phyloP scores from a whole-genome alignment of 257 asterid genomes.

The Penstemon newberryi region DNA sequence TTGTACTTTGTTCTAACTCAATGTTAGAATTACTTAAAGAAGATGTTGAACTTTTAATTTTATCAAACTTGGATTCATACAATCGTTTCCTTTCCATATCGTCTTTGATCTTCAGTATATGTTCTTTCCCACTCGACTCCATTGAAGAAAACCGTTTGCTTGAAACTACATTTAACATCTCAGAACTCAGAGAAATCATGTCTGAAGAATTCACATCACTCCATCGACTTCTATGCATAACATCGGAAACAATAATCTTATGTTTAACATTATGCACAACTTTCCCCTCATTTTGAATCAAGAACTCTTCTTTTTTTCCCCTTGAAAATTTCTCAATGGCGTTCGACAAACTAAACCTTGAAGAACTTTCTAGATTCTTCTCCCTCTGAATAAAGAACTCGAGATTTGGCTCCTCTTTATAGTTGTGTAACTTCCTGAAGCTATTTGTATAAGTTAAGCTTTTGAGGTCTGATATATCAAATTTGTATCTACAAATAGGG shows the following conservation, averaged over 20 bases:
- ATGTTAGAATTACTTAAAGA: conserved; percentile 2
- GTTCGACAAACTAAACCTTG: conserved; percentile 32
- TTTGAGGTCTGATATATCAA: conserved; percentile 35
- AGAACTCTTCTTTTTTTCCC: conserved; percentile 32
- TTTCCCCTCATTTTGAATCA: conserved; percentile 23
- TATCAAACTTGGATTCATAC: conserved; percentile 35
- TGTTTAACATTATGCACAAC: conserved; percentile 47
- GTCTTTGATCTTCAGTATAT: conserved; percentile 41
- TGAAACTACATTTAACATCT: conserved; percentile 43
- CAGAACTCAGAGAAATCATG: conserved; percentile 53
- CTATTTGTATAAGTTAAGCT: conserved; percentile 30
- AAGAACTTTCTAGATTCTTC: conserved; percentile 27
- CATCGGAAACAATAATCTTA: conserved; percentile 53
- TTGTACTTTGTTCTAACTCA: conserved; percentile 21
- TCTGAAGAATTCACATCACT: conserved; percentile 67
- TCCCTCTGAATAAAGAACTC: conserved; percentile 45
- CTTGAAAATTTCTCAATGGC: conserved; percentile 30
- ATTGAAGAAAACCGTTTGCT: conserved; percentile 30
- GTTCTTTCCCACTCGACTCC: conserved; percentile 22
- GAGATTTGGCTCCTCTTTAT: conserved; percentile 27
- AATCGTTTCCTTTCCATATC: conserved; percentile 38
- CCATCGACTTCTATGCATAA: conserved; percentile 59
- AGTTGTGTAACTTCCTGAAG: conserved; percentile 22
- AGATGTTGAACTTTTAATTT: conserved; percentile 17
- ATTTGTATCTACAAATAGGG: conserved; percentile 46